A percentile compares a stretch with the other conserved stretches of the same genome.
phyloP scores from a whole-genome alignment of 768 basidiomycete genomes.

The Russula vinacea region DNA sequence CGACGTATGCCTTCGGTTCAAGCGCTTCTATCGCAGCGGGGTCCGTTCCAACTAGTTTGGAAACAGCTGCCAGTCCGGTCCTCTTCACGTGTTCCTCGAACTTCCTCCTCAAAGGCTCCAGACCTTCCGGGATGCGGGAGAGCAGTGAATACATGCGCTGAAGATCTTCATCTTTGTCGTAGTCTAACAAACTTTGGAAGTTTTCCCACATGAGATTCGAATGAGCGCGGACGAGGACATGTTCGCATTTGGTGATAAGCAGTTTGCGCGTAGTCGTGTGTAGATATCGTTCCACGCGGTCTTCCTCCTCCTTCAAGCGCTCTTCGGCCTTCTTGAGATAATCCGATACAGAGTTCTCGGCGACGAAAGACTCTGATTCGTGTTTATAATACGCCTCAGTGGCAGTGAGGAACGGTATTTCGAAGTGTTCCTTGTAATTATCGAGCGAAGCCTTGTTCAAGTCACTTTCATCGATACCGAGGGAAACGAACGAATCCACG shows the following conservation, averaged over 20 bases:
- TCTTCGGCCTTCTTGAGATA: conserved; percentile 95
- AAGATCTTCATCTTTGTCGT: conserved; percentile 91
- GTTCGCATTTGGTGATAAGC: conserved; percentile 80
- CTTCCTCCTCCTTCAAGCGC: conserved; percentile 89
- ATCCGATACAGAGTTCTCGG: conserved; percentile 85
- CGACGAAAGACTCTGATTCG: conserved; percentile 88
- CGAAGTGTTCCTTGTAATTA: conserved; percentile 89
- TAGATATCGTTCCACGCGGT: conserved; percentile 90
- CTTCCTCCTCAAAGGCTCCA: conserved; percentile 85
- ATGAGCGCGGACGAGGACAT: conserved; percentile 87
- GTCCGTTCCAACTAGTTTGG: conserved; percentile 60
- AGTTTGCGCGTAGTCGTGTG: conserved; percentile 84
- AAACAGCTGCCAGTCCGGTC: conserved; percentile 77
- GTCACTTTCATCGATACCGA: conserved; percentile 90
- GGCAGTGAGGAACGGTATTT: conserved; percentile 80
- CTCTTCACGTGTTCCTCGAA: conserved; percentile 97
- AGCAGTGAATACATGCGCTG: conserved; percentile 94
- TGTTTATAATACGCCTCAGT: conserved; percentile 90
- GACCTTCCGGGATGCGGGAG: conserved; percentile 82
- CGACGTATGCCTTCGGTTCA: conserved; percentile 93
- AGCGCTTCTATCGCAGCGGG: conserved; percentile 54
- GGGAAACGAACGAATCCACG: conserved; percentile 90
- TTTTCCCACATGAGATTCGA: conserved; percentile 85
- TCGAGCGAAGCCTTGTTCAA: conserved; percentile 91
- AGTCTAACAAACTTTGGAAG: conserved; percentile 87